Base-by-base conservation (phyloP, 495 filamentous ascomycete genomes). In the Trichoderma gamsii region DNA sequence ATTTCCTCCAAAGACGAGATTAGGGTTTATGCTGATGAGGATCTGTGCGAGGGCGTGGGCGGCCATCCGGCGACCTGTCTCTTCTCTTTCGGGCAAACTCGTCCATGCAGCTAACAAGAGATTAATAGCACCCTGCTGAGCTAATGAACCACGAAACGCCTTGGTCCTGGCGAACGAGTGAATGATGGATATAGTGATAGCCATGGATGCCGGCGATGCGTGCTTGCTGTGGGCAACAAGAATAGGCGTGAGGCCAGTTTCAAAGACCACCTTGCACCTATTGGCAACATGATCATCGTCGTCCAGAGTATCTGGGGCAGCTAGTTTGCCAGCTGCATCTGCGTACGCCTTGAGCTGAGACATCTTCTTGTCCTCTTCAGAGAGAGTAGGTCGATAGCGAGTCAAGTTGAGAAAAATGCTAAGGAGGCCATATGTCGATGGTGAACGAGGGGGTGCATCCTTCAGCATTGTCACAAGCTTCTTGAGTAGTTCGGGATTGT, bases 291-390 rank as follows among this genome's bases (percentile, higher is more conserved):
- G 87, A 7, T 88, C 80, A 59, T 96, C 87, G 65, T 89, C 84
- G 69, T 91, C 89, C 4, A 92, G 80, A 7, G 86, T 84, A 73
- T 95, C 88, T 1, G 86, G 80, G 25, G 86, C 79, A 3, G 81
- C 69, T 12, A 86, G 75, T 38, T 87, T 84, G 67, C 88, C 87
- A 6, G 87, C 86, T 11, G 92, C 89, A 72, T 96, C 91, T 25
- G 95, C 93, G 73, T 97, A 98, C 3, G 92, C 89, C 79, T 96
- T 97, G 35, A 98, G 85, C 72, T 99, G 89, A 2, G 84, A 83
- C 75, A 99, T 89, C 68, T 90, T 89, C 79, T 93, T 95, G 75
- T 97, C 89, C 74, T 98, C 95, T 72, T 97, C 94, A 13, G 92
- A 88, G 23, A 92, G 80, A n/a, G 79, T 77, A 16, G 92, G 93